Conservation (phyloP, 2,329 filamentous ascomycete species). For the Saccharata proteae region DNA sequence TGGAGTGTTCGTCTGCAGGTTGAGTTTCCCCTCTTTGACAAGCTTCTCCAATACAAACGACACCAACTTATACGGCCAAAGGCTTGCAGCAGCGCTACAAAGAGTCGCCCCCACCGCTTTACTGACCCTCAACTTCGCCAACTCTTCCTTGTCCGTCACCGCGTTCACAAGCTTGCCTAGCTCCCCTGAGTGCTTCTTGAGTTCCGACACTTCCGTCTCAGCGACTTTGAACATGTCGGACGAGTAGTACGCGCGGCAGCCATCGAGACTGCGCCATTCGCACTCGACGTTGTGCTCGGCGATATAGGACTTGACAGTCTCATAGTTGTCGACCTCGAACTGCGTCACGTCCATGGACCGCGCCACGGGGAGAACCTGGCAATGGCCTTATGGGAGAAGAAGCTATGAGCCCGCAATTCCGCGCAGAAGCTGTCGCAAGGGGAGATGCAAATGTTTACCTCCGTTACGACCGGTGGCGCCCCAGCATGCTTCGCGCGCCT, state of each 20-base stretch:
- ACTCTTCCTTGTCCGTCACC: constrained; percentile 28
- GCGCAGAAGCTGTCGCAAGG: background rate
- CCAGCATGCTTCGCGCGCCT: constrained; percentile 70
- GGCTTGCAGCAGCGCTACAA: constrained; percentile 51
- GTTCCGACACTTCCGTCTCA: constrained; percentile 35
- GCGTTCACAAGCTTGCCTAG: constrained; percentile 35
- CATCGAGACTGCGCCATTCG: constrained; percentile 53
- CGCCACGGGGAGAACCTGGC: constrained; percentile 58
- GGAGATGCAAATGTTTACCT: background rate
- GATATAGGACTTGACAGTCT: constrained; percentile 47
- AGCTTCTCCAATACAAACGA: constrained; percentile 55
- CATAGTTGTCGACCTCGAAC: constrained; percentile 63
- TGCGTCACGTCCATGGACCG: constrained; percentile 47
- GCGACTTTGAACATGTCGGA: constrained; percentile 43
- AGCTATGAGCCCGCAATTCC: background rate
- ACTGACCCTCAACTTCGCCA: constrained; percentile 39
- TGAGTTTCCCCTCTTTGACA: constrained; percentile 40
- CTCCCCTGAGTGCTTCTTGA: constrained; percentile 43
- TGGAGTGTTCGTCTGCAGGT: constrained; percentile 64
- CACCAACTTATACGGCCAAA: constrained; percentile 81
- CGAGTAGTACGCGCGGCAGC: constrained; percentile 53
- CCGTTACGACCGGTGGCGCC: constrained; percentile 59
- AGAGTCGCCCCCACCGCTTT: constrained; percentile 47
- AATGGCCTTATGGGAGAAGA: constrained; percentile 38
- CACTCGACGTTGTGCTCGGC: constrained; percentile 48